Evolutionary conservation across 495 filamentous ascomycete genomes (phyloP), one percentile per base, ranked within the genome.

Genomic region (Talaromyces nanjingensis): DNA sequence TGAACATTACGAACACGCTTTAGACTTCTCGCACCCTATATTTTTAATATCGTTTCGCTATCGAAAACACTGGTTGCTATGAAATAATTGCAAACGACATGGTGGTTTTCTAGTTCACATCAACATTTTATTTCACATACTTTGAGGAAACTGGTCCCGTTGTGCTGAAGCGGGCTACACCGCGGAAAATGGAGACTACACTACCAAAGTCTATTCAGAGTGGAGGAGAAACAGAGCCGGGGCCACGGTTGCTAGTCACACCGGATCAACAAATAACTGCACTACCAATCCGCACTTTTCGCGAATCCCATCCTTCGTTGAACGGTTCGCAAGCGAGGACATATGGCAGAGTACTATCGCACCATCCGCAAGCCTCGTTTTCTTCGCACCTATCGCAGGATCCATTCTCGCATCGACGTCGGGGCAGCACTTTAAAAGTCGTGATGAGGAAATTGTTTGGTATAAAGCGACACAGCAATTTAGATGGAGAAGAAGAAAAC

Each of bases 381-480:
- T 65, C 66, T 45, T 59, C 52, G 29, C 22, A 52, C 5, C 8
- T 59, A 34, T 64, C 59, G 33, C 56, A 64, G n/a, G 59, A 64
- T 20, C 49, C 71, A 0, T 31, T 69, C 12, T 63, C 64, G 20
- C 74, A 77, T 60, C 78, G 78, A 27, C 75, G 78, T 8, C 77
- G 74, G 0, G 78, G 74, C 9, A 81, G 77, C 61, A 78, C 78
- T 1, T 61, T 79, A 52, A 79, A 78, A 62, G 79, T 75, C 2
- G 78, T 81, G 11, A 81, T 81, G 78, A 74, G 75, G 45, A 81
- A 76, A 66, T 76, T 81, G 25, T 81, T 81, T 68, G 78, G 72
- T 22, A 69, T 75, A 4, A 79, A 76, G 66, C 65, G 75, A 59
- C 75, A 76, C n/a, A 77, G 78, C 25, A 69, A 76, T 54, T 39